Conservation (phyloP, 1,284 basidiomycete genomes). For the Stygiomarasmius scandens region DNA sequence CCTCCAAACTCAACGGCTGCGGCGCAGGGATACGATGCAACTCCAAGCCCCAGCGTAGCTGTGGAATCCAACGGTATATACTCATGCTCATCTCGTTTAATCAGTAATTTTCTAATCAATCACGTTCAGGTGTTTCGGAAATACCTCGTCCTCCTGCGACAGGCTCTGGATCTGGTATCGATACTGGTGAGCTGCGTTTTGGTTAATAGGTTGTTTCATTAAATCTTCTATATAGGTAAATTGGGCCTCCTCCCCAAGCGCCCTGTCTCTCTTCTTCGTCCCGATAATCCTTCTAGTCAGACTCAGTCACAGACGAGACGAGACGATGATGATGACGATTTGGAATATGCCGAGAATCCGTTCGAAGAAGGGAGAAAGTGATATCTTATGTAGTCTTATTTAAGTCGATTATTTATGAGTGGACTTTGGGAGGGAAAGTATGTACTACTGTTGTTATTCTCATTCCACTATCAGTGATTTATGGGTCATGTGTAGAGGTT, state of each 20-base stretch:
- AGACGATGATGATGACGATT: constrained; percentile 5
- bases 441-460: too few relatives aligned
- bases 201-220: not conserved
- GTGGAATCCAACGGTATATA: too few relatives aligned
- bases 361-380: constrained; percentile 54
- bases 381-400: not conserved
- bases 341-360: constrained; percentile 58
- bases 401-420: not conserved
- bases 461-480: not conserved
- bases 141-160: constrained; percentile 16
- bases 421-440: not conserved
- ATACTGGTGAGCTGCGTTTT: constrained; percentile 27
- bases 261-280: constrained; percentile 66
- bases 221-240: constrained; percentile 42
- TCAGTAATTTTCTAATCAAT: constrained; percentile 1
- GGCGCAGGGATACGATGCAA: constrained; percentile 22
- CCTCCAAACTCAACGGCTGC: constrained; percentile 15
- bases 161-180: constrained; percentile 20
- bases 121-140: constrained; percentile 12
- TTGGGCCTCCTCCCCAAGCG: constrained; percentile 75
- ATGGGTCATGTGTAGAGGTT: too few relatives aligned
- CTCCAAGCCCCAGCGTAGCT: constrained; percentile 11
- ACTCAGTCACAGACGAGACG: constrained; percentile 15
- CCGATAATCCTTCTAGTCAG: constrained; percentile 29
- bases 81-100: too few relatives aligned